Conservation (phyloP, 169 alveolate species). For the Plasmodium yoelii region DNA sequence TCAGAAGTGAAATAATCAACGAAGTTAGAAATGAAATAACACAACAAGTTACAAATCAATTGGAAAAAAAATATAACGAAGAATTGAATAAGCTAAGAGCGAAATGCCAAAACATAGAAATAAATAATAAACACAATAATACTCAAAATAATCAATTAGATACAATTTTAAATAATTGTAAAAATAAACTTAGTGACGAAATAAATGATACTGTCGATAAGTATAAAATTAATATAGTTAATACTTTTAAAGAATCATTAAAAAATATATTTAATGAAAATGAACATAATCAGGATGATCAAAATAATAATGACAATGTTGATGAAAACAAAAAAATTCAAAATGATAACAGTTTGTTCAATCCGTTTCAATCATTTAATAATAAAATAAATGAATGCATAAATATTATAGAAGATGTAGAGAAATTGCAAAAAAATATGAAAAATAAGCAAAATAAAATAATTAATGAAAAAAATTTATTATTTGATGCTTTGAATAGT, state of each 20-base stretch:
- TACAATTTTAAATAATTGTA: constrained; percentile 11
- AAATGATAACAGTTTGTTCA: neutral
- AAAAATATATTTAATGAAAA: constrained; percentile 5
- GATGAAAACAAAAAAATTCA: neutral
- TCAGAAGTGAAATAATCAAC: constrained; percentile 33
- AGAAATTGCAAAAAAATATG: neutral
- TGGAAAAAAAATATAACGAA: constrained; percentile 63
- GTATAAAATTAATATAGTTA: constrained; percentile 47
- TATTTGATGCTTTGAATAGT: constrained; percentile 30
- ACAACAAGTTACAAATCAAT: constrained; percentile 37
- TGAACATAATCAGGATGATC: neutral
- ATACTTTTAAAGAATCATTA: constrained; percentile 29
- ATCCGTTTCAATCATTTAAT: neutral
- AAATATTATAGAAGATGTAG: constrained; percentile 19
- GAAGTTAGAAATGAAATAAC: constrained; percentile 45
- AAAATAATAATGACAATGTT: neutral
- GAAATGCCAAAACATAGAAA: neutral
- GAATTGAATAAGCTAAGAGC: constrained; percentile 18
- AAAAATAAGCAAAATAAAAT: constrained; percentile 16
- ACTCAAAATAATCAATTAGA: constrained; percentile 16
- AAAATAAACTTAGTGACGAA: constrained; percentile 44
- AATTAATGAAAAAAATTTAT: neutral
- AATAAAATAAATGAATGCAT: constrained; percentile 71
- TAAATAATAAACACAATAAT: neutral
- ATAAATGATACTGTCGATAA: constrained; percentile 49